phyloP scores from a whole-genome alignment of 1,139 yeast species.

The Fermentozyma sake region DNA sequence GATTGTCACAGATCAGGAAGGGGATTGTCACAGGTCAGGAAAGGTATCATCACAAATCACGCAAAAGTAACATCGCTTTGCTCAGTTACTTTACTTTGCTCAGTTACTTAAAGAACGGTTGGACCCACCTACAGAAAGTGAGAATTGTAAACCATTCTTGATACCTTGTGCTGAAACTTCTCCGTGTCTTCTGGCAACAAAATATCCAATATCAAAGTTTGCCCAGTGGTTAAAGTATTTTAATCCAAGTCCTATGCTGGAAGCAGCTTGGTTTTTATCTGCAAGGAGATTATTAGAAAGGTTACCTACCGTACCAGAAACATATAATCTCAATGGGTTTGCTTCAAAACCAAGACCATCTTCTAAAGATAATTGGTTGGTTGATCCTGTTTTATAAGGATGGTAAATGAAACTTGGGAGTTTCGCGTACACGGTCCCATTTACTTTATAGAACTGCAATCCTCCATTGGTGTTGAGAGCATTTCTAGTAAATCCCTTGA shows the following conservation, averaged over 20 bases:
- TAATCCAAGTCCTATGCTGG: slow-evolving; percentile 41
- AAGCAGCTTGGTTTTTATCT: slow-evolving; percentile 21
- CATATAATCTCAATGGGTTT: slow-evolving; percentile 43
- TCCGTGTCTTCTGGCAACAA: slow-evolving; percentile 28
- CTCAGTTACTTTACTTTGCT: not conserved
- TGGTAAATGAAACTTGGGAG: slow-evolving; percentile 30
- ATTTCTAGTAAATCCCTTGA: slow-evolving; percentile 38
- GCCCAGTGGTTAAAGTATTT: slow-evolving; percentile 43
- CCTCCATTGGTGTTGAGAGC: slow-evolving; percentile 39
- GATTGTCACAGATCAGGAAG: too few relatives aligned
- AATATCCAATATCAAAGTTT: slow-evolving; percentile 45
- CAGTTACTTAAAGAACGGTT: slow-evolving; percentile 11
- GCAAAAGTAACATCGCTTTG: too few relatives aligned
- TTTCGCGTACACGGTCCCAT: slow-evolving; percentile 32
- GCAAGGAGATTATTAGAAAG: slow-evolving; percentile 27
- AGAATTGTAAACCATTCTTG: slow-evolving; percentile 45
- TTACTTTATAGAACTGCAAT: slow-evolving; percentile 32
- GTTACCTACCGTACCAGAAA: slow-evolving; percentile 30
- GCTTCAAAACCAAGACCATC: slow-evolving; percentile 18
- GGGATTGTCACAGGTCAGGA: too few relatives aligned
- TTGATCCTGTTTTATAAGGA: slow-evolving; percentile 12
- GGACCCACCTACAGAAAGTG: slow-evolving; percentile 43
- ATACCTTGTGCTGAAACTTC: slow-evolving; percentile 23
- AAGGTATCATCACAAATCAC: too few relatives aligned
- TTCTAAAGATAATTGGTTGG: slow-evolving; percentile 9